Conservation (phyloP, 768 basidiomycete species). For the Tulasnella sp. region DNA sequence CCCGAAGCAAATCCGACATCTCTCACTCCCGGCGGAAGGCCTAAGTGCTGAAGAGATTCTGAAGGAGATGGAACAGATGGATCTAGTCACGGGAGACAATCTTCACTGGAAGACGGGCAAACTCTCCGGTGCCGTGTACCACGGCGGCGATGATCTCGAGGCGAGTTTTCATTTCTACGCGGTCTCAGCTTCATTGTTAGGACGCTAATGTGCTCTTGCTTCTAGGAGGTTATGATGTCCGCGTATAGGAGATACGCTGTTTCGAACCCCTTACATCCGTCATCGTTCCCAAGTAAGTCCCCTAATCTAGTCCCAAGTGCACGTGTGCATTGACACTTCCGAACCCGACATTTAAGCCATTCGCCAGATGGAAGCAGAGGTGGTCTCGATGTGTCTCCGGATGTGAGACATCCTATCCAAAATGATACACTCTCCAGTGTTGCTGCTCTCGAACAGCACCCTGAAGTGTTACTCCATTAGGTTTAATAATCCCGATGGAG, state of each 20-base stretch:
- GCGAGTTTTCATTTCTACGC: neutral
- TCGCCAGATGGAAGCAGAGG: conserved; percentile 95
- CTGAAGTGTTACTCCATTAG: conserved; percentile 20
- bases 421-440: neutral
- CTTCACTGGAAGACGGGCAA: conserved; percentile 57
- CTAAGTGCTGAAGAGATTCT: conserved; percentile 61
- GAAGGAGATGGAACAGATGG: conserved; percentile 72
- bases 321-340: neutral
- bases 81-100: conserved; percentile 36
- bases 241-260: conserved; percentile 76
- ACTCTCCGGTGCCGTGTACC: conserved; percentile 77
- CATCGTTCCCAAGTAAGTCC: conserved; percentile 58
- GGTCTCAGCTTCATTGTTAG: neutral
- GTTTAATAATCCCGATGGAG: conserved; percentile 74
- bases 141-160: conserved; percentile 20
- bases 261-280: conserved; percentile 86
- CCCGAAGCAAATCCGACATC: conserved; percentile 49
- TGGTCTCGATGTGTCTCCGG: conserved; percentile 75
- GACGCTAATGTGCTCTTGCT: neutral
- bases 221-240: conserved; percentile 54
- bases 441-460: neutral
- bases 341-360: conserved; percentile 34
- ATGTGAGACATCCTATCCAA: conserved; percentile 32
- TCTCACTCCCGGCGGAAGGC: conserved; percentile 53
- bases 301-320: neutral